Base-by-base conservation (phyloP, 1,284 basidiomycete species). In the Cutaneotrichosporon dermatis region DNA sequence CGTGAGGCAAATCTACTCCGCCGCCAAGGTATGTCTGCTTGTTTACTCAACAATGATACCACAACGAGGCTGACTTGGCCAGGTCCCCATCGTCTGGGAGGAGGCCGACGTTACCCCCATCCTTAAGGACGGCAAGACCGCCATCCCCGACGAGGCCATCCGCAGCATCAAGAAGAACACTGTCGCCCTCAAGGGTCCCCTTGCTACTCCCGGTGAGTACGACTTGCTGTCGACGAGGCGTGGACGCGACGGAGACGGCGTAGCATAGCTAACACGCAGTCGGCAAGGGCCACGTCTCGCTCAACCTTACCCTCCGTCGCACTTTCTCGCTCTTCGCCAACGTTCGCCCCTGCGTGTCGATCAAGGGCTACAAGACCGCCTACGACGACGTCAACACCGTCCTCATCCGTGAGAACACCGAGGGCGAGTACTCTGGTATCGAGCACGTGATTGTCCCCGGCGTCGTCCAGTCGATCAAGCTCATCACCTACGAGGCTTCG, bases 261-360 rank as follows among this genome's bases (percentile, higher is more conserved):
- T 8, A 5, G 35, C 49, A 49, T 10, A 6, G 36, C 57, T 62
- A 25, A 63, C 58, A 5, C 5, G 59, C 76, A 91, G 92, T 99
- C 79, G 96, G 95, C 72, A 98, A 98, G 84, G 95, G 95, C 50
- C 96, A 98, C 80, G 94, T 98, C 67, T 99, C 96, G 57, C 83
- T 99, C 67, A 99, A 99, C 82, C 82, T 99, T 80, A 98, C 95
- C 45, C 84, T 99, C 58, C 88, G 96, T 67, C 86, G 95, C 72
- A 97, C 95, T 6, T 99, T 99, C 83, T 91, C 92, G 79, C 86
- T 99, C 60, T 99, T 97, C 76, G 96, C 96, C 75, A 99, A 99
- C 78, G 95, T 99, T 69, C 87, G 95, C 65, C 96, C 95, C 53
- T 99, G 96, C 76, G 86, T 87, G 53, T 98, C 95, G 51, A 92